Evolutionary conservation across 352 stramenopile genomes (phyloP), one percentile per base, ranked within the genome.

Genomic region (Phytophthora cactorum): DNA sequence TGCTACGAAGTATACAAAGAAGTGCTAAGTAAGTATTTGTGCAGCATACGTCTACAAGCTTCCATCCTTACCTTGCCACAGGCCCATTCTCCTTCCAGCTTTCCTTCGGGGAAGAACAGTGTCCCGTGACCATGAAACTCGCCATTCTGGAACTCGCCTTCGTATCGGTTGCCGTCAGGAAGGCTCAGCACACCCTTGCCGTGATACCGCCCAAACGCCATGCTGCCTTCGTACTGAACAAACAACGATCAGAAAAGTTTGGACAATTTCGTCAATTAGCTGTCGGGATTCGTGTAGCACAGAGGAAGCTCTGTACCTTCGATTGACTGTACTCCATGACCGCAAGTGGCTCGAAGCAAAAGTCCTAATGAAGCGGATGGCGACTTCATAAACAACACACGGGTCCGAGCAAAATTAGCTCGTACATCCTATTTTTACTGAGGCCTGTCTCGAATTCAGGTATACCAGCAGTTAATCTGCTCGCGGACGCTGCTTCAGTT

Each of bases 131-230:
- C 87, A 50, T 95, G 87, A 64, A 95, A 95, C 25, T 91, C 78
- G 3, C 87, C 87, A 22, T 95, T 91, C 31, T 78, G 64, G 63
- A 93, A 95, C 51, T 93, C 87, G 36, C 87, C 85, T 73, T 95
- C 87, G 69, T 95, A 95, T 6, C 79, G 77, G 10, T 79, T 88
- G 12, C 85, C 85, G 41, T 92, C 81, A 4, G 78, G 46, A 11
- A 92, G 69, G 17, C 89, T 71, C 29, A 92, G 53, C 31, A 82
- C 74, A 4, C 82, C 84, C 5, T 78, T 72, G 0, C 84, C 82
- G n/a, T 81, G 83, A 63, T 80, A 90, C 4, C 84, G 80, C 14
- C 84, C 82, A 50, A 90, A 92, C 34, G 78, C 77, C 17, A 61
- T 82, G 44, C 62, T 72, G 8, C 84, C 84, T 69, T 86, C 75